Percentiles rank a stretch among this genome's conserved stretches.
phyloP scores from a whole-genome alignment of 2,329 filamentous ascomycete genomes.

The Aspergillus ochraceus region DNA sequence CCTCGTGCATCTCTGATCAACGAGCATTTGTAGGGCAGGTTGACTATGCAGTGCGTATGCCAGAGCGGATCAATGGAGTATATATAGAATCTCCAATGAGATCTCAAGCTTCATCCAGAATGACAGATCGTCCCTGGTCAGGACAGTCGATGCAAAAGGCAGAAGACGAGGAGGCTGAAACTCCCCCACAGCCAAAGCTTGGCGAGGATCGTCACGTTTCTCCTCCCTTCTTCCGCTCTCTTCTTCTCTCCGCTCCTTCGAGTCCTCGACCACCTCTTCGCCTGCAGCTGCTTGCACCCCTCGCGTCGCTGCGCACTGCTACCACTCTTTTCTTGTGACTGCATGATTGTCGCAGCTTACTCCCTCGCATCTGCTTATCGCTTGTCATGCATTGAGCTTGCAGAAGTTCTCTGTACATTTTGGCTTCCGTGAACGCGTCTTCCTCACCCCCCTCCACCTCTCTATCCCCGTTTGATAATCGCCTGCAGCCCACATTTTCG shows the following conservation, averaged over 20 bases:
- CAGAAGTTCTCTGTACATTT: constrained; percentile 11
- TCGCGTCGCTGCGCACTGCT: neutral
- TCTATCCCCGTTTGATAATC: neutral
- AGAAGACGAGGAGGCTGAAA: neutral
- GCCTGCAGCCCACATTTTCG: constrained; percentile 8
- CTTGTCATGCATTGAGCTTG: constrained; percentile 22
- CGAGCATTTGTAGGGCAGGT: too few relatives aligned
- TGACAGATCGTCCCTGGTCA: too few relatives aligned
- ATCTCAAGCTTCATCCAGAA: too few relatives aligned
- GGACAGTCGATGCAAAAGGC: neutral
- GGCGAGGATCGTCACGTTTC: constrained; percentile 15
- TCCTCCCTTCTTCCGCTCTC: constrained; percentile 6
- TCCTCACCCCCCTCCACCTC: neutral
- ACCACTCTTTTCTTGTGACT: neutral
- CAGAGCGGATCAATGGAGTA: neutral
- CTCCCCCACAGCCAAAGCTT: constrained; percentile 14
- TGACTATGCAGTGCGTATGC: neutral
- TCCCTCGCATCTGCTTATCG: constrained; percentile 3
- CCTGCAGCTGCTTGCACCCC: neutral
- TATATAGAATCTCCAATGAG: too few relatives aligned
- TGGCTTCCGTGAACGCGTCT: constrained; percentile 17
- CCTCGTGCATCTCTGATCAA: too few relatives aligned
- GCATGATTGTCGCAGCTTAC: neutral
- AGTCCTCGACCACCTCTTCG: neutral
- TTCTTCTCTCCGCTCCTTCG: constrained; percentile 5